These are phyloP conservation scores for Xylaria arbuscula DNA, from an alignment of 2,329 filamentous ascomycete species.

Conservation along the genomic window DNA sequence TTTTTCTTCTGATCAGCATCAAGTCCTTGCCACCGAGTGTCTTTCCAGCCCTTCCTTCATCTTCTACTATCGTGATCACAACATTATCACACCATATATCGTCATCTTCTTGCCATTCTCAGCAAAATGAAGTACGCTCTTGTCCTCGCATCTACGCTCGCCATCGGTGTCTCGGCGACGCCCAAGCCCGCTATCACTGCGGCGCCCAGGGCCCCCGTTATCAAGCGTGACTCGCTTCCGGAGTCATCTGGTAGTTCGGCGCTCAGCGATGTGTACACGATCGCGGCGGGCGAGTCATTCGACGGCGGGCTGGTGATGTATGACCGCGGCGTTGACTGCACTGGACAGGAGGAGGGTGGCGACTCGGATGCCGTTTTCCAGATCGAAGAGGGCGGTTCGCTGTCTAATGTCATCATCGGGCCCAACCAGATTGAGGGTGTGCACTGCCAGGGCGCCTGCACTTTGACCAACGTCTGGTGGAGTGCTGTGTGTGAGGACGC, in stretches of 20 bases:
- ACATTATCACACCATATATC: neutral
- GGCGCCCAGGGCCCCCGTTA: slow-evolving; percentile 6
- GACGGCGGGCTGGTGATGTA: slow-evolving; percentile 1
- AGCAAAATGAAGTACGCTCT: slow-evolving; percentile 5
- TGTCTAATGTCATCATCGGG: slow-evolving; percentile 5
- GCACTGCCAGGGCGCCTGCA: slow-evolving; percentile 4
- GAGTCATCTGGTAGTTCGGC: slow-evolving; percentile 1
- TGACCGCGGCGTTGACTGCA: slow-evolving; percentile 3
- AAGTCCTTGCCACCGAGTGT: neutral
- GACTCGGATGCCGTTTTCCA: slow-evolving; percentile 5
- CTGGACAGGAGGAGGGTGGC: slow-evolving; percentile 2
- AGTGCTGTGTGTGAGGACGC: slow-evolving; percentile 55
- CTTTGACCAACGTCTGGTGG: slow-evolving; percentile 47
- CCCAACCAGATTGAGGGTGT: slow-evolving; percentile 9
- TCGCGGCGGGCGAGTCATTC: slow-evolving; percentile 5
- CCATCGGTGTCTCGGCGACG: neutral
- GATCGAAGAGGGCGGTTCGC: slow-evolving; percentile 9
- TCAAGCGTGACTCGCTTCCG: slow-evolving; percentile 7
- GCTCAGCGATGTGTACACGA: slow-evolving; percentile 1
- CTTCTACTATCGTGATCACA: neutral
- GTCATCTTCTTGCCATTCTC: slow-evolving; percentile 1
- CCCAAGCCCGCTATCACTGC: slow-evolving; percentile 5
- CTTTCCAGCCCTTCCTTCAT: neutral
- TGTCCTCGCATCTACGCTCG: neutral
- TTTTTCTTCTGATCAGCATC: neutral